phyloP scores from a whole-genome alignment of 1,284 basidiomycete genomes.

The Kwoniella shivajii region DNA sequence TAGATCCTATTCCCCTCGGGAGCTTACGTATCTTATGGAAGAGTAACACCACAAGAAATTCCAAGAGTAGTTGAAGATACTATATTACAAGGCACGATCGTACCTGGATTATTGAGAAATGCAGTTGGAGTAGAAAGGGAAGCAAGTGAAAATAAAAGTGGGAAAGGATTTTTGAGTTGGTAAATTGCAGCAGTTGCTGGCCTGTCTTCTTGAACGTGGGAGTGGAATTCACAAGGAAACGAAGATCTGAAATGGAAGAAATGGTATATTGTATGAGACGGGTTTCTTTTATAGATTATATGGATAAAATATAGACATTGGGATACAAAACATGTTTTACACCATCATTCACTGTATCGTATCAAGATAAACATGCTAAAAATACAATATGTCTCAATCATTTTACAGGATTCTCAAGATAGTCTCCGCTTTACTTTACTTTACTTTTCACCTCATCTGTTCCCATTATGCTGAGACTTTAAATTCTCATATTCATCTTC shows the following conservation, averaged over 20 bases:
- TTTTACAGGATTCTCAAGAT: no score
- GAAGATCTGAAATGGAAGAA: constrained; percentile 5
- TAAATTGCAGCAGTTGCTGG: no score
- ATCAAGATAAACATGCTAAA: no score
- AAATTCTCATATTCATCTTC: constrained; percentile 63
- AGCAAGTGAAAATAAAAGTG: constrained; percentile 5
- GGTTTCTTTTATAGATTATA: not conserved
- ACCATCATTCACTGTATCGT: no score
- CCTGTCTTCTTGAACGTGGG: no score
- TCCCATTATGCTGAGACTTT: constrained; percentile 2
- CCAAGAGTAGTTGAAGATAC: constrained; percentile 84
- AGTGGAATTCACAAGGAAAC: constrained; percentile 59
- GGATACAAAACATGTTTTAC: no score
- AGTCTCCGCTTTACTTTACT: no score
- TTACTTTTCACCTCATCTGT: no score
- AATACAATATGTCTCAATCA: no score
- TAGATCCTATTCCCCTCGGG: constrained; percentile 86
- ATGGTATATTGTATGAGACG: constrained; percentile 37
- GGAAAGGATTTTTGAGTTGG: constrained; percentile 35
- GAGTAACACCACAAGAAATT: constrained; percentile 84
- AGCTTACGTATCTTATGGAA: constrained; percentile 86
- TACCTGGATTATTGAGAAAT: constrained; percentile 78
- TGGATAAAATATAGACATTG: not conserved
- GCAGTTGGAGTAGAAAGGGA: constrained; percentile 66
- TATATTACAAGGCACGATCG: constrained; percentile 75